A percentile compares a stretch with the other conserved stretches of the same genome.
phyloP scores from a whole-genome alignment of 495 filamentous ascomycete genomes.

The Trichoderma asperelloides region DNA sequence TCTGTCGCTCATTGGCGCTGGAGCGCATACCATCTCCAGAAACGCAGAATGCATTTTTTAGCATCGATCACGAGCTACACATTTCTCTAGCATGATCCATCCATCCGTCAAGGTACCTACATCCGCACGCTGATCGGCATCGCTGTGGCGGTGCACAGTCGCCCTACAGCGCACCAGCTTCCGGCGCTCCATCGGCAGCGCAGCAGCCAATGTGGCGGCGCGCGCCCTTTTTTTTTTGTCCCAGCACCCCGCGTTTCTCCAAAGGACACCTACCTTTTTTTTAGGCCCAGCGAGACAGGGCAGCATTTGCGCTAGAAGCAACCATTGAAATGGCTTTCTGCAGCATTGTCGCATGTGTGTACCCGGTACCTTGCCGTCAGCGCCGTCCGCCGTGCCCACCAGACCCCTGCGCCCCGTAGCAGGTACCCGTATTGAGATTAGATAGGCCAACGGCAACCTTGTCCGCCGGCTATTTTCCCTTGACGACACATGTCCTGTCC shows the following conservation, averaged over 20 bases:
- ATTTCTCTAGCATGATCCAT: no score
- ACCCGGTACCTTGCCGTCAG: neutral
- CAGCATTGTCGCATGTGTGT: neutral
- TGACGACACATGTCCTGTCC: slow-evolving; percentile 13
- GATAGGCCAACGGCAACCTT: neutral
- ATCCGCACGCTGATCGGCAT: no score
- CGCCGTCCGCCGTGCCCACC: no score
- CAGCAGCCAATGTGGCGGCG: no score
- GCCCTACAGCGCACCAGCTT: neutral
- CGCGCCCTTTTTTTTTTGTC: neutral
- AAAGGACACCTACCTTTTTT: neutral
- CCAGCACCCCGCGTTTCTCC: neutral
- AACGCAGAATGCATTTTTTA: neutral
- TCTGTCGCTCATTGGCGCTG: neutral
- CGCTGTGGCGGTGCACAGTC: no score
- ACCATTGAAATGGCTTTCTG: no score
- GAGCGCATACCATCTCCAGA: neutral
- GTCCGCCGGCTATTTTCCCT: neutral
- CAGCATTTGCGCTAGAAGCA: neutral
- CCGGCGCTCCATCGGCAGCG: neutral
- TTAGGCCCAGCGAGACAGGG: neutral
- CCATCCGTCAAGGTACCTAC: no score
- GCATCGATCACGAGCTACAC: no score
- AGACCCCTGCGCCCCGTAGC: neutral
- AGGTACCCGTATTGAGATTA: neutral